Evolutionary conservation across 345 rosid genomes (phyloP), one percentile per base, ranked within the genome.

Genomic region (Draba incana): DNA sequence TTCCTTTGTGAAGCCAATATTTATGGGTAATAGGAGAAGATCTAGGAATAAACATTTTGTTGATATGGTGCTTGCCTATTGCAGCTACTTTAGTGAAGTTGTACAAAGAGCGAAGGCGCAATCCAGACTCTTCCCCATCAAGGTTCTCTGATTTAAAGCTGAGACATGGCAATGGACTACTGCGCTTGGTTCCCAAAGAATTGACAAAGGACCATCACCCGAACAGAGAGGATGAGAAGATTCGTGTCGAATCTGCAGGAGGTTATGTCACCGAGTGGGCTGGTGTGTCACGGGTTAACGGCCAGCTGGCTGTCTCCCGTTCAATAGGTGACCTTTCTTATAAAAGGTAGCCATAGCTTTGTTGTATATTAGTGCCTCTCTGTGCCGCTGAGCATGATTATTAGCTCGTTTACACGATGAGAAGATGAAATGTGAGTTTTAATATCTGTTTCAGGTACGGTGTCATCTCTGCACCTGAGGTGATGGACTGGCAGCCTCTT

Each of bases 181-280:
- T 81, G 41, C 84, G 76, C 78, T 84, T 83, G 69, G 25, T 70
- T 68, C 88, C 81, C 68, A 84, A 84, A 81, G 92, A 90, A 76
- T 77, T 92, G 71, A 90, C 96, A 59, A 82, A 74, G 67, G 98
- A 92, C 73, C 97, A 92, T 81, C 92, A 85, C 73, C 96, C 96
- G 51, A 83, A 82, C 75, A 87, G 96, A 79, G 89, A 90, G 62
- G 98, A 92, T 82, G 98, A 92, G 80, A 88, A 81, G 77, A 73
- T 54, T 45, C 84, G 96, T 71, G 91, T 92, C 64, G 96, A 92
- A 82, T 84, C 85, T 80, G 84, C 96, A 44, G 98, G 98, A 68
- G 98, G 98, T 71, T 83, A 85, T 79, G 89, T 90, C 79, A 79
- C 81, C 62, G 85, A 85, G 61, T 82, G 88, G 87, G 89, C 80